Conservation (phyloP, 306 rosid species). For the Begonia loranthoides region DNA sequence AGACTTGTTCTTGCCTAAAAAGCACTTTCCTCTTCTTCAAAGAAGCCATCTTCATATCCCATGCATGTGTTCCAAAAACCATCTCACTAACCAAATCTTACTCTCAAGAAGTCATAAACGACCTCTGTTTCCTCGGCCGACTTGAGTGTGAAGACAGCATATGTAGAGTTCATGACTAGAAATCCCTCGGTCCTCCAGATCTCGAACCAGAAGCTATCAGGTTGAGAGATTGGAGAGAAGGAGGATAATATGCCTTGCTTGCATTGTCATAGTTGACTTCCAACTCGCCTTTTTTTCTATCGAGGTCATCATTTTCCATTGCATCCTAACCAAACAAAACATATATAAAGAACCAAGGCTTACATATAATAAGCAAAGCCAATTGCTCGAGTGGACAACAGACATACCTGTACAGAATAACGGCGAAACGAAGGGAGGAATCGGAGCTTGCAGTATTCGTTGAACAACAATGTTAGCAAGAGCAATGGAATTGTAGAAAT, state of each 20-base stretch:
- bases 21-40: too few relatives aligned
- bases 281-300: slow-evolving; percentile 29
- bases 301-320: slow-evolving; percentile 61
- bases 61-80: too few relatives aligned
- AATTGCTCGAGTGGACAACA: not conserved
- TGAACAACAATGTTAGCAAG: slow-evolving; percentile 52
- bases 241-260: slow-evolving; percentile 50
- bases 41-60: too few relatives aligned
- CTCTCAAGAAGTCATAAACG: too few relatives aligned
- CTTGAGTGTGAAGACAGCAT: too few relatives aligned
- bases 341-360: not conserved
- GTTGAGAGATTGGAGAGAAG: slow-evolving; percentile 45
- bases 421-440: slow-evolving; percentile 64
- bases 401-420: slow-evolving; percentile 49
- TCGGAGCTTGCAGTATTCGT: slow-evolving; percentile 84
- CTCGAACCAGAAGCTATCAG: slow-evolving; percentile 34
- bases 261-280: slow-evolving; percentile 54
- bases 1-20: too few relatives aligned
- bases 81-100: too few relatives aligned
- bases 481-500: slow-evolving; percentile 66
- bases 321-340: slow-evolving; percentile 33
- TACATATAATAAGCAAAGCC: not conserved
- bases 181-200: slow-evolving; percentile 25
- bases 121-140: too few relatives aligned
- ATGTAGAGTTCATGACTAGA: slow-evolving; percentile 12